These are phyloP conservation scores for Fusarium floridanum DNA, from an alignment of 2,329 filamentous ascomycete genomes.

Conservation along the genomic window DNA sequence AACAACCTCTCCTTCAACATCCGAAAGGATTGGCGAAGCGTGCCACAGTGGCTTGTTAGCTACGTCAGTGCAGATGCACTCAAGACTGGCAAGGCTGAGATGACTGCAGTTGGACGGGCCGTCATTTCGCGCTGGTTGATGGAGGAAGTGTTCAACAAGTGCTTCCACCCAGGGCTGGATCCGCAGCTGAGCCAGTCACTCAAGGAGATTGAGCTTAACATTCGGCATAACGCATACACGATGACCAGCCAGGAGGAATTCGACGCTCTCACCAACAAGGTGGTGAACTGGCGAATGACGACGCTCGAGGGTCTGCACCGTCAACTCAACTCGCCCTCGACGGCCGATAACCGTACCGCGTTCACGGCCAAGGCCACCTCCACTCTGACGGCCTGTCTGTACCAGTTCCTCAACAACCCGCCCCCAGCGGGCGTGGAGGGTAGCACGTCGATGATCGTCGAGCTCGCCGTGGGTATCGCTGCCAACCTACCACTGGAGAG, in stretches of 20 bases:
- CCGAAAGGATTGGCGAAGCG: conserved; percentile 88
- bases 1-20: conserved; percentile 97
- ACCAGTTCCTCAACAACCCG: conserved; percentile 80
- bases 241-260: conserved; percentile 86
- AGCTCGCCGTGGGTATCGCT: conserved; percentile 87
- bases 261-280: conserved; percentile 86
- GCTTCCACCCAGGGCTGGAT: conserved; percentile 92
- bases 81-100: conserved; percentile 92
- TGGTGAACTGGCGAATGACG: conserved; percentile 92
- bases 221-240: conserved; percentile 81
- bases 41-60: conserved; percentile 83
- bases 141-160: conserved; percentile 90
- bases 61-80: conserved; percentile 89
- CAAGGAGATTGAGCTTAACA: conserved; percentile 89
- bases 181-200: conserved; percentile 79
- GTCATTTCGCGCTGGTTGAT: conserved; percentile 91
- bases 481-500: conserved; percentile 91
- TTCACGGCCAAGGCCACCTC: conserved; percentile 79
- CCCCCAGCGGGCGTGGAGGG: conserved; percentile 86
- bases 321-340: conserved; percentile 73
- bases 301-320: conserved; percentile 91
- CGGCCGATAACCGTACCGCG: conserved; percentile 73
- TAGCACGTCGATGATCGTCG: conserved; percentile 91
- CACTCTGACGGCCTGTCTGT: conserved; percentile 76
- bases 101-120: conserved; percentile 94